These are phyloP conservation scores for Vicia faba DNA, from an alignment of 306 rosid species.

Conservation along the genomic window DNA sequence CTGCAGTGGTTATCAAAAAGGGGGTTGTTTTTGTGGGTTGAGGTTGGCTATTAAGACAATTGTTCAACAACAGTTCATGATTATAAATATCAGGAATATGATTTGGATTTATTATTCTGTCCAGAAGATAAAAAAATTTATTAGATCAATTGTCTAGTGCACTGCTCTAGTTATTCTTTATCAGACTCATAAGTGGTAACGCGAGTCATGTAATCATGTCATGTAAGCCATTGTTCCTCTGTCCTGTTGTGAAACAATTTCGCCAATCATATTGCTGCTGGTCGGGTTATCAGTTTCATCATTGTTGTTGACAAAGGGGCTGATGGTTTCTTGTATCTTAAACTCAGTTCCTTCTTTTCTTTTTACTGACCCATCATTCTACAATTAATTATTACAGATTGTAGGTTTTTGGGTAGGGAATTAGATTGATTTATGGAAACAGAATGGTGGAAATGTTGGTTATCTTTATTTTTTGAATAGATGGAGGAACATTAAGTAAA, in stretches of 20 bases:
- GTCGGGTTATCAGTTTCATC: neutral
- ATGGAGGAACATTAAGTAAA: neutral
- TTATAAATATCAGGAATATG: neutral
- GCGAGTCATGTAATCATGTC: neutral
- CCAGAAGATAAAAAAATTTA: conserved; percentile 8
- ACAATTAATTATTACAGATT: neutral
- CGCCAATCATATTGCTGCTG: neutral
- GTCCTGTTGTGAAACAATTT: too few relatives aligned
- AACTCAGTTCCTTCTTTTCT: neutral
- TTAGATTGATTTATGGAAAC: neutral
- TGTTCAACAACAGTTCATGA: neutral
- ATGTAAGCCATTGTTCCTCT: neutral
- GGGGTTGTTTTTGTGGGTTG: neutral
- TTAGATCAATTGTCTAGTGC: neutral
- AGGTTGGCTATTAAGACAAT: conserved; percentile 1
- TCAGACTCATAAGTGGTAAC: neutral
- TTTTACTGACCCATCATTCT: conserved; percentile 7
- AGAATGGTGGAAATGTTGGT: neutral
- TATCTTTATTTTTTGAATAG: neutral
- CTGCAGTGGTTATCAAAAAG: conserved; percentile 1
- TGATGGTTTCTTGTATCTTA: conserved; percentile 3
- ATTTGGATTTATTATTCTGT: neutral
- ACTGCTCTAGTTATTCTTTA: conserved; percentile 8
- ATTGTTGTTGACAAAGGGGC: neutral
- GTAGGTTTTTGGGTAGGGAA: neutral